phyloP scores from a whole-genome alignment of 1,284 basidiomycete species.

The Trametes sp. region DNA sequence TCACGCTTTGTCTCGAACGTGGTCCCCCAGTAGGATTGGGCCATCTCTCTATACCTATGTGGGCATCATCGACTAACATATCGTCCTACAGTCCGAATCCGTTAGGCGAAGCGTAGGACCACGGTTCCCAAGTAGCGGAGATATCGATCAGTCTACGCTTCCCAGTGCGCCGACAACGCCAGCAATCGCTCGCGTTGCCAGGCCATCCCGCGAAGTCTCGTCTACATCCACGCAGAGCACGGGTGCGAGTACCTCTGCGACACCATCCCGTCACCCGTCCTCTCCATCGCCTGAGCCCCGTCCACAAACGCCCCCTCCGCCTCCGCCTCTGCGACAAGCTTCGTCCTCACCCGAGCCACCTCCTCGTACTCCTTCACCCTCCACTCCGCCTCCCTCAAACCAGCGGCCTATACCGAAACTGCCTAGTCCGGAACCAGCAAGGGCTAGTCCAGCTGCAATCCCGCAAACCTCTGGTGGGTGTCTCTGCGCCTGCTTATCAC shows the following conservation, averaged over 20 bases:
- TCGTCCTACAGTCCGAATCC: neutral
- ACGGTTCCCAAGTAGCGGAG: neutral
- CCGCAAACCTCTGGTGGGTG: constrained; percentile 3
- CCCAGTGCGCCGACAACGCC: constrained; percentile 11
- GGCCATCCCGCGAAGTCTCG: neutral
- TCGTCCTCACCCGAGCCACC: neutral
- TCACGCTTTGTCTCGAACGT: constrained; percentile 45
- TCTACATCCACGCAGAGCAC: neutral
- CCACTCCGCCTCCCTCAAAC: neutral
- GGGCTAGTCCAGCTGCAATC: neutral
- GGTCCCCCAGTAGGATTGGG: constrained; percentile 40
- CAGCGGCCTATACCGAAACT: neutral
- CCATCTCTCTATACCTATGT: too few species aligned
- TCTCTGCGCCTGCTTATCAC: neutral
- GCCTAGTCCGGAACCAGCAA: neutral
- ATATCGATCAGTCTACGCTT: neutral
- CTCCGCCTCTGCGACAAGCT: neutral
- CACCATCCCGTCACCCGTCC: too few species aligned
- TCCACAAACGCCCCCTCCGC: neutral
- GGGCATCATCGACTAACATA: neutral
- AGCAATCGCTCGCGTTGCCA: neutral
- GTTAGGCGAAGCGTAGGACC: neutral
- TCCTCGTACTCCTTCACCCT: neutral
- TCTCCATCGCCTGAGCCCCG: neutral
- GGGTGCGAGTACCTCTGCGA: neutral